Base-by-base conservation (phyloP, 345 rosid species). In the Boechera stricta region DNA sequence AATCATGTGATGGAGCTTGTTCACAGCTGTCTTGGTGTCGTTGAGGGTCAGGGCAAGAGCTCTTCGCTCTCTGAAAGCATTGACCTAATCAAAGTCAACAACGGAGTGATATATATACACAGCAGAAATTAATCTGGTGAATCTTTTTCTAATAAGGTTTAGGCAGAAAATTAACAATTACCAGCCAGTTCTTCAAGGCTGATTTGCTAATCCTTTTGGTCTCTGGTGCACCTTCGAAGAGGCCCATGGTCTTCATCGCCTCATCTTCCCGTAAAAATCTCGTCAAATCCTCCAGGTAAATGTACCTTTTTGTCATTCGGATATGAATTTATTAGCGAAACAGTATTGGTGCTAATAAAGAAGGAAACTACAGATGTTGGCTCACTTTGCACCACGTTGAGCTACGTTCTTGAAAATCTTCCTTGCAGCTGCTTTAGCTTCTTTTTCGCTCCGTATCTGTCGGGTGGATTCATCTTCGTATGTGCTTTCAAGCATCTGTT, bases 21-120 rank as follows among this genome's bases (percentile, higher is more conserved):
- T 87, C 68, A 95, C 97, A 0, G 98, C 98, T 44, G 98, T 94
- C 72, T 94, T 92, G 32, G 99, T 92, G 66, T 92, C 98, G 42
- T 94, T 92, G 51, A 94, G 77, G 3, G 98, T 90, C 77, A 95
- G 47, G n/a, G 99, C 91, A 45, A 95, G 98, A 39, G 99, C 99
- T 80, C 86, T 87, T 75, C 98, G 83, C 76, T 92, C 98, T 81
- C 99, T 89, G 71, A 90, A 95, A 45, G 87, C 94, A 83, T 87
- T 87, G 18, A 94, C 92, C 97, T 94, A 76, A 70, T 64, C 78
- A 16, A 78, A 80, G 72, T 70, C 72, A 79, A 69, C 79, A 73
- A 74, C 64, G 49, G 65, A 52, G 82, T 78, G 81, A 72, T 72
- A 59, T 41, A 78, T 69, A 77, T 77, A 71, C 81, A 55, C 32